These are phyloP conservation scores for Naganishia friedmannii DNA, from an alignment of 768 basidiomycete genomes.

Conservation along the genomic window DNA sequence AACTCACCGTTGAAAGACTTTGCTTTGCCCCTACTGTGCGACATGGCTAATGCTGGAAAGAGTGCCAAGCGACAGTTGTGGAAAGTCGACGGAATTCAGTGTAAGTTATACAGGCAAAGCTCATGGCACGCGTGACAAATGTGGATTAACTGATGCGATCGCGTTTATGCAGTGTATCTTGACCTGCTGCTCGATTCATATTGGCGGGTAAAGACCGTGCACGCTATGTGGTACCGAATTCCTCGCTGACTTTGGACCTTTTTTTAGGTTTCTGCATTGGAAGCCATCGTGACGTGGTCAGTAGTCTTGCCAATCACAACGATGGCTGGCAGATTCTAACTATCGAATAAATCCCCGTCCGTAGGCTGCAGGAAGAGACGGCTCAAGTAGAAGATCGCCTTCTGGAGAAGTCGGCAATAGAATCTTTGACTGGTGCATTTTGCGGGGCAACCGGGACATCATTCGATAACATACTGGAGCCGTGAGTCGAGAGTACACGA, in stretches of 20 bases:
- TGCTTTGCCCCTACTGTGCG: slow-evolving; percentile 92
- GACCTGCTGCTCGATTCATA: slow-evolving; percentile 50
- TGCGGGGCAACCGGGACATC: slow-evolving; percentile 44
- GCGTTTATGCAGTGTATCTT: slow-evolving; percentile 43
- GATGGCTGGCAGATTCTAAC: neutral
- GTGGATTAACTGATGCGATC: too few relatives aligned
- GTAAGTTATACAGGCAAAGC: slow-evolving; percentile 34
- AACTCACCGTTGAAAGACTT: slow-evolving; percentile 94
- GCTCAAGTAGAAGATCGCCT: slow-evolving; percentile 88
- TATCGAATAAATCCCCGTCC: neutral
- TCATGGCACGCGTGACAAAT: too few relatives aligned
- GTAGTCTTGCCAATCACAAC: slow-evolving; percentile 35
- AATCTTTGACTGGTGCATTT: slow-evolving; percentile 81
- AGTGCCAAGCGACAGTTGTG: slow-evolving; percentile 82
- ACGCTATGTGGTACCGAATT: slow-evolving; percentile 53
- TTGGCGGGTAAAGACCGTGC: slow-evolving; percentile 44
- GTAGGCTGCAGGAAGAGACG: slow-evolving; percentile 90
- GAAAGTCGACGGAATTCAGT: slow-evolving; percentile 82
- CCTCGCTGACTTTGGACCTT: slow-evolving; percentile 72
- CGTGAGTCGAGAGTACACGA: slow-evolving; percentile 38
- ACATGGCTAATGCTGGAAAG: slow-evolving; percentile 91
- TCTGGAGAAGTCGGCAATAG: slow-evolving; percentile 73
- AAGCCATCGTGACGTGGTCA: slow-evolving; percentile 84
- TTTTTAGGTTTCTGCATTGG: slow-evolving; percentile 87
- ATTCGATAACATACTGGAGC: slow-evolving; percentile 49